Base-by-base conservation (phyloP, 2,329 filamentous ascomycete genomes). In the Fusarium miscanthi region DNA sequence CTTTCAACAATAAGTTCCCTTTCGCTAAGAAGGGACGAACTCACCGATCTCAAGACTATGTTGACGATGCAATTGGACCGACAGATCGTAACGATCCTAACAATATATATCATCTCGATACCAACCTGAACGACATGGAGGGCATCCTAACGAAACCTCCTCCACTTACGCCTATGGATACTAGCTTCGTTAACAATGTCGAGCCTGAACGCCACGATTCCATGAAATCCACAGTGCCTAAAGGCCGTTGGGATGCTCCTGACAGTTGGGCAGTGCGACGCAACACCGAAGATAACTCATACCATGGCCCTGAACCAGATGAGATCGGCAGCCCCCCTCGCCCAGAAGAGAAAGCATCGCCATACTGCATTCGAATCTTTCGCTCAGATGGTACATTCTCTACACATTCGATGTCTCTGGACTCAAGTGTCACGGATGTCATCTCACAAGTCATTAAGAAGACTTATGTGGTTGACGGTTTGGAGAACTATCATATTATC, bases 241-340 rank as follows among this genome's bases (percentile, higher is more conserved):
- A 85, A 61, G 90, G 91, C 4, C 89, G 90, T 7, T 99, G 95
- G 95, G 93, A 97, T 80, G 95, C 95, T 7, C 95, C 96, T 3
- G 95, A 98, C 81, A 98, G 95, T 80, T 99, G 96, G 96, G 94
- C 93, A 56, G 95, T 98, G 31, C 93, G 93, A 74, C 91, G 90
- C 67, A 87, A 87, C 48, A 89, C 88, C 12, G 91, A 94, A 74
- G 92, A 94, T 60, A 88, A 87, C 69, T 84, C 87, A n/a, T 78
- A 80, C 73, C 87, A 85, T 74, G 83, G 80, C 8, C 84, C 86
- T 3, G 92, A 94, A 63, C 84, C 88, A 19, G 92, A 94, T 70
- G 92, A 95, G 60, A 85, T 87, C 33, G 91, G 89, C 51, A 88
- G 89, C 56, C 87, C 90, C n/a, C 86, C 89, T 11, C 89, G 89